Percentiles rank a stretch among this genome's conserved stretches.
phyloP scores from a whole-genome alignment of 768 basidiomycete genomes.

The Serendipita sp. region DNA sequence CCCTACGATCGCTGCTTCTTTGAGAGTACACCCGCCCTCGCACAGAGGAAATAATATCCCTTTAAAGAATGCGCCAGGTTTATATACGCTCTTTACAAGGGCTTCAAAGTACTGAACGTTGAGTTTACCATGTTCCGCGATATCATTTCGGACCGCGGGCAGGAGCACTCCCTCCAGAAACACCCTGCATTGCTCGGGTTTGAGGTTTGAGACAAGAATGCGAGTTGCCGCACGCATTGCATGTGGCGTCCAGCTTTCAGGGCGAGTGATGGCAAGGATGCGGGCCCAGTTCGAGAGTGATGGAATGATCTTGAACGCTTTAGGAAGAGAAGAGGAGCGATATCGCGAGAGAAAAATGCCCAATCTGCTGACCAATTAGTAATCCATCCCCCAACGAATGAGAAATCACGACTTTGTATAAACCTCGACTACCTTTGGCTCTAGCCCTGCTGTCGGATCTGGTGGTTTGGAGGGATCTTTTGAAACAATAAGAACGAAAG shows the following conservation, averaged over 20 bases:
- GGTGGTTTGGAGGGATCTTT: slow-evolving; percentile 16
- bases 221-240: slow-evolving; percentile 87
- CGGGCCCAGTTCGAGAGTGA: slow-evolving; percentile 92
- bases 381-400: neutral
- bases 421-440: slow-evolving; percentile 82
- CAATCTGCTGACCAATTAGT: slow-evolving; percentile 35
- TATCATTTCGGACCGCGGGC: slow-evolving; percentile 79
- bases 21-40: slow-evolving; percentile 78
- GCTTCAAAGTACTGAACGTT: slow-evolving; percentile 89
- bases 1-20: slow-evolving; percentile 87
- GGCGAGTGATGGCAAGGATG: slow-evolving; percentile 79
- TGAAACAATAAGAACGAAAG: slow-evolving; percentile 20
- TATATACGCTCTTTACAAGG: slow-evolving; percentile 84
- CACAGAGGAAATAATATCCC: slow-evolving; percentile 91
- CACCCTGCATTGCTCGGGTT: slow-evolving; percentile 82
- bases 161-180: slow-evolving; percentile 85
- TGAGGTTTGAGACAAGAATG: slow-evolving; percentile 93
- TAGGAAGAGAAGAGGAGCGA: slow-evolving; percentile 87
- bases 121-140: slow-evolving; percentile 59
- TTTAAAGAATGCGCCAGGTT: slow-evolving; percentile 97
- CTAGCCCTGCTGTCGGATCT: slow-evolving; percentile 75
- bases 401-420: slow-evolving; percentile 62
- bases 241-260: slow-evolving; percentile 90
- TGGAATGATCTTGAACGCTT: slow-evolving; percentile 95
- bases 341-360: slow-evolving; percentile 74